Evolutionary conservation across 352 stramenopile genomes (phyloP).

Genomic region (Pythium chondricola): DNA sequence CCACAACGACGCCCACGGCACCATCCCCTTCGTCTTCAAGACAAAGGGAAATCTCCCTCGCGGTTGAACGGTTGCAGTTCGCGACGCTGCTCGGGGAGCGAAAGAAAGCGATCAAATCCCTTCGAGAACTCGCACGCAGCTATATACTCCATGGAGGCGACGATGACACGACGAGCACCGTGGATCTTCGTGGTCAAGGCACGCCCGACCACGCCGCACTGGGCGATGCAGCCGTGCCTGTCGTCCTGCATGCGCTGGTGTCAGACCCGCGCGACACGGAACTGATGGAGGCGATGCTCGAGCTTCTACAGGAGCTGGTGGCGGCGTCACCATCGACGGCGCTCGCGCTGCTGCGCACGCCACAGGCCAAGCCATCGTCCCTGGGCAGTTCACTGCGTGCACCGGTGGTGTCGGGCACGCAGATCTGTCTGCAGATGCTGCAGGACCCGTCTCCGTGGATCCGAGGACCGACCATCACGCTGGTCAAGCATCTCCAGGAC

Average conservation of each 20-base stretch:
- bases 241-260: slow-evolving; percentile 50
- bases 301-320: slow-evolving; percentile 60
- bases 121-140: slow-evolving; percentile 34
- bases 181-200: not conserved
- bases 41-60: slow-evolving; percentile 33
- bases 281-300: slow-evolving; percentile 79
- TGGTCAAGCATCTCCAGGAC: slow-evolving; percentile 57
- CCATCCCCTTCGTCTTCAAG: not conserved
- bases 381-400: slow-evolving; percentile 1
- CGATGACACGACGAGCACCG: not conserved
- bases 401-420: slow-evolving; percentile 32
- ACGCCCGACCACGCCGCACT: slow-evolving; percentile 37
- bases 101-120: slow-evolving; percentile 48
- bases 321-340: slow-evolving; percentile 25
- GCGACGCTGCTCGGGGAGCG: slow-evolving; percentile 67
- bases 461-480: slow-evolving; percentile 50
- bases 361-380: not conserved
- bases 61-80: slow-evolving; percentile 65
- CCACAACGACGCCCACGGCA: not conserved
- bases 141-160: not conserved
- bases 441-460: slow-evolving; percentile 81
- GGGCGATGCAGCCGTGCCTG: slow-evolving; percentile 34
- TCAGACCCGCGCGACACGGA: slow-evolving; percentile 78
- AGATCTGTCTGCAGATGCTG: slow-evolving; percentile 62
- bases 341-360: slow-evolving; percentile 30